Evolutionary conservation across 495 filamentous ascomycete species (phyloP).

Genomic region (Aspergillus haitiensis): DNA sequence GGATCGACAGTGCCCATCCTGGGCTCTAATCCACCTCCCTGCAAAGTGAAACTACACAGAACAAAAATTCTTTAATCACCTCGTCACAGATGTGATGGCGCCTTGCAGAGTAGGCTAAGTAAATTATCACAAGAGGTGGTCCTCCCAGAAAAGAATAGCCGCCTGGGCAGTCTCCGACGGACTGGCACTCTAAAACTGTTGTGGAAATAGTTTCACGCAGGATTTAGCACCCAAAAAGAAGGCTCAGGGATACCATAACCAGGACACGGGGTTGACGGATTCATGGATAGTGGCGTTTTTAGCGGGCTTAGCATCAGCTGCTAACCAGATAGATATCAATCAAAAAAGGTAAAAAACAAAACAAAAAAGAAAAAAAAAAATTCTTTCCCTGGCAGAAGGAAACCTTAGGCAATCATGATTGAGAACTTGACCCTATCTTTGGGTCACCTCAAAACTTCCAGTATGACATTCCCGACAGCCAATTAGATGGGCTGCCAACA

Average conservation of each 20-base stretch:
- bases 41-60: not conserved
- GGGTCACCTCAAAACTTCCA: not conserved
- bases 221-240: constrained; percentile 18
- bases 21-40: not conserved
- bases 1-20: constrained; percentile 11
- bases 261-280: constrained; percentile 13
- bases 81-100: constrained; percentile 12
- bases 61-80: not conserved
- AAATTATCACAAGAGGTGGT: constrained; percentile 1
- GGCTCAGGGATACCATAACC: constrained; percentile 14
- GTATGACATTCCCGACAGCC: not conserved
- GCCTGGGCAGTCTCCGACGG: constrained; percentile 3
- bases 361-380: no score
- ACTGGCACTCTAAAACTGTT: constrained; percentile 11
- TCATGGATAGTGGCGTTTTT: constrained; percentile 15
- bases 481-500: constrained; percentile 6
- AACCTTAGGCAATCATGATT: not conserved
- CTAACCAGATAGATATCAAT: constrained; percentile 1
- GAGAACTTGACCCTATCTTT: constrained; percentile 1
- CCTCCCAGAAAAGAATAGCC: constrained; percentile 4
- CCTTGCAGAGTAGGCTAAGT: constrained; percentile 11
- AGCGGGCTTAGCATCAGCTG: constrained; percentile 1
- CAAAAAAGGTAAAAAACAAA: not conserved
- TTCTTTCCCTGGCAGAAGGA: constrained; percentile 4
- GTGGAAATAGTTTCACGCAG: constrained; percentile 13